Evolutionary conservation across 176 grass and related monocot genomes (phyloP).

Genomic region (Avena eriantha): DNA sequence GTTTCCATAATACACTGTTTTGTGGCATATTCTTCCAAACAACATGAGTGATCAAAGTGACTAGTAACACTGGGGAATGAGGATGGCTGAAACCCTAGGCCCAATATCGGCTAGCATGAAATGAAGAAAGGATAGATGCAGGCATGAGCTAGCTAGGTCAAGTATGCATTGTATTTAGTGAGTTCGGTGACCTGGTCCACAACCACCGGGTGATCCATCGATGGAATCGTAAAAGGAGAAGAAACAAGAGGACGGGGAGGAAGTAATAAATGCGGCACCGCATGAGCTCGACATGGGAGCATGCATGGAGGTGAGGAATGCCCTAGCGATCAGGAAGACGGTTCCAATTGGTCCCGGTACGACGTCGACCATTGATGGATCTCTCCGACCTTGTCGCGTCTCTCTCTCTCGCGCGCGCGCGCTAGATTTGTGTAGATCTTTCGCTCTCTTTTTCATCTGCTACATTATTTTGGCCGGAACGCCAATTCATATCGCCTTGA

Average conservation of each 20-base stretch:
- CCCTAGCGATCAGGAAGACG: conserved; percentile 40
- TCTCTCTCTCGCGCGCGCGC: neutral
- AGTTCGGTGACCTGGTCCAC: conserved; percentile 29
- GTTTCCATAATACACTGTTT: too few species aligned
- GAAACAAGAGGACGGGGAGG: neutral
- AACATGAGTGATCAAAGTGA: neutral
- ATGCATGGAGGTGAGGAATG: conserved; percentile 32
- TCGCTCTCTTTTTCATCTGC: neutral
- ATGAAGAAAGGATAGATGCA: neutral
- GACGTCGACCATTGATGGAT: conserved; percentile 32
- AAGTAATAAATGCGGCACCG: conserved; percentile 39
- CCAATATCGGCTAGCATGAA: conserved; percentile 9
- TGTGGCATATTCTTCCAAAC: too few species aligned
- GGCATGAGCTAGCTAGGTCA: neutral
- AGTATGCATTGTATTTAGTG: neutral
- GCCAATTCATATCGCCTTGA: neutral
- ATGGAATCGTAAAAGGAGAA: neutral
- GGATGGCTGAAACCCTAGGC: neutral
- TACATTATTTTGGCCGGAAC: neutral
- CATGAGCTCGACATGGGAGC: conserved; percentile 32
- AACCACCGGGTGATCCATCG: neutral
- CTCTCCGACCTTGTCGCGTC: neutral
- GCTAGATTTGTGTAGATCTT: neutral
- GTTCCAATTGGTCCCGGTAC: conserved; percentile 33
- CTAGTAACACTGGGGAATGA: neutral